Conservation (phyloP, 495 filamentous ascomycete species). For the Annulohypoxylon maeteangense region DNA sequence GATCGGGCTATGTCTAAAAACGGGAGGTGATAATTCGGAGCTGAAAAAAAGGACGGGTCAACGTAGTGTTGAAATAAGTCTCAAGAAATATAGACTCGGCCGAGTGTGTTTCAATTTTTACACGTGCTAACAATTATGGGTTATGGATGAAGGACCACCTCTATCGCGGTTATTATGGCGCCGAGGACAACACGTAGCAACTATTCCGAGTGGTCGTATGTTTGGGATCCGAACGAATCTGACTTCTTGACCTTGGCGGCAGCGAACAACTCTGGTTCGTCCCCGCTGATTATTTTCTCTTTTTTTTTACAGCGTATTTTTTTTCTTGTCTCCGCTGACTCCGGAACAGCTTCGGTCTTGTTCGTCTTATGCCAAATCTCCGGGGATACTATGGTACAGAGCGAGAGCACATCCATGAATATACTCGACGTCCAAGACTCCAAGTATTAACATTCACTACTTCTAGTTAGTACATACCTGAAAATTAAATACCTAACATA, state of each 20-base stretch:
- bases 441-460: too few species aligned
- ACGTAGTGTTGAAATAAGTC: slow-evolving; percentile 19
- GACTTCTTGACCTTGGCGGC: background rate
- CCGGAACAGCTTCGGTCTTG: slow-evolving; percentile 7
- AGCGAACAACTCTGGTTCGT: slow-evolving; percentile 2
- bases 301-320: background rate
- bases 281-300: slow-evolving; percentile 6
- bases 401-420: background rate
- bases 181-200: slow-evolving; percentile 6
- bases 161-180: slow-evolving; percentile 5
- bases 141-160: slow-evolving; percentile 4
- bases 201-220: slow-evolving; percentile 12
- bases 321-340: slow-evolving; percentile 6
- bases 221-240: background rate
- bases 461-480: too few species aligned
- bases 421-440: background rate
- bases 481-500: too few species aligned
- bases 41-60: slow-evolving; percentile 38
- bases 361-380: slow-evolving; percentile 12
- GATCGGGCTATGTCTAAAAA: slow-evolving; percentile 40
- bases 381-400: background rate
- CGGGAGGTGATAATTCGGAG: slow-evolving; percentile 35
- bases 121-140: background rate
- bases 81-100: slow-evolving; percentile 31
- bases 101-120: slow-evolving; percentile 26